These are phyloP conservation scores for Loxodes magnus DNA, from an alignment of 73 alveolate genomes.

Conservation along the genomic window DNA sequence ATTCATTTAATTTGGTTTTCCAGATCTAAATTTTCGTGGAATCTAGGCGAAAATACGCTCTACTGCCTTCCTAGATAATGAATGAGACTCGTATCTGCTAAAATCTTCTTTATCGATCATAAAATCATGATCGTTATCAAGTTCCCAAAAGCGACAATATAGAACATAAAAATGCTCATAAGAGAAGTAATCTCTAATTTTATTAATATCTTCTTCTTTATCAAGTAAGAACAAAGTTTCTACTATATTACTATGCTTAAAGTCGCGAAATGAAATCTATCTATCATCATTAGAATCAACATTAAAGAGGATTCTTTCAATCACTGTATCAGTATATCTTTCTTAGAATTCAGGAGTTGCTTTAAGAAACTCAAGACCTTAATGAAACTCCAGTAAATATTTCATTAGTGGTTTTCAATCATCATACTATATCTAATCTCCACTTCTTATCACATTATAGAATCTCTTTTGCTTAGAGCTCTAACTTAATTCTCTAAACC, in stretches of 20 bases:
- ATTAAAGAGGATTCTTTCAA: constrained; percentile 75
- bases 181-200: constrained; percentile 74
- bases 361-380: constrained; percentile 94
- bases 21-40: constrained; percentile 92
- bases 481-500: constrained; percentile 61
- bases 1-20: constrained; percentile 88
- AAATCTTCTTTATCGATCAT: constrained; percentile 95
- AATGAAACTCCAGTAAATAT: constrained; percentile 86
- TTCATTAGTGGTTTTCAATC: constrained; percentile 89
- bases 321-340: constrained; percentile 91
- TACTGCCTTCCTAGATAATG: constrained; percentile 90
- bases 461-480: constrained; percentile 52
- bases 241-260: constrained; percentile 2
- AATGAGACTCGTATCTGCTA: constrained; percentile 81
- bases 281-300: constrained; percentile 88
- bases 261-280: constrained; percentile 57
- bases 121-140: constrained; percentile 98
- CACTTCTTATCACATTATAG: constrained; percentile 61
- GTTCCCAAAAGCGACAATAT: constrained; percentile 97
- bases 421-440: constrained; percentile 51
- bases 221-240: not conserved
- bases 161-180: constrained; percentile 99
- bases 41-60: constrained; percentile 96
- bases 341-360: constrained; percentile 97
- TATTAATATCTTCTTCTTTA: constrained; percentile 8